phyloP scores from a whole-genome alignment of 768 basidiomycete genomes.

The Amanita jacksonii region DNA sequence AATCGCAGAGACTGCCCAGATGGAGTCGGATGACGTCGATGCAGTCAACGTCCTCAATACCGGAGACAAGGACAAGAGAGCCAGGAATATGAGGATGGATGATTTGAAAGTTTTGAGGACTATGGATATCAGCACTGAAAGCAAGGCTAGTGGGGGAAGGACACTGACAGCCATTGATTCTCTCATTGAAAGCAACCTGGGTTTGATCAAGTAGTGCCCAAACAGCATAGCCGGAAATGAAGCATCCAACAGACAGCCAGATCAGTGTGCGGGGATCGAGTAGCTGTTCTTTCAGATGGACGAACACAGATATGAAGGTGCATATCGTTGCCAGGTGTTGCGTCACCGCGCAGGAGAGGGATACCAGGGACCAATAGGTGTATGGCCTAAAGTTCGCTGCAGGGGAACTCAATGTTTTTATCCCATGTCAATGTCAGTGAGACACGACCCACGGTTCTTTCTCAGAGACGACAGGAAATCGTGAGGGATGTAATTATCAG shows the following conservation, averaged over 20 bases:
- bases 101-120: conserved; percentile 71
- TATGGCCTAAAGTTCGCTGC: conserved; percentile 77
- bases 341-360: conserved; percentile 65
- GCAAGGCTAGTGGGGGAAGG: neutral
- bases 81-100: conserved; percentile 78
- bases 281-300: conserved; percentile 49
- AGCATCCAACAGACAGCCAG: conserved; percentile 50
- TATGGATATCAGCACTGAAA: conserved; percentile 17
- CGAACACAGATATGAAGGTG: conserved; percentile 75
- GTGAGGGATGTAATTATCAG: conserved; percentile 80
- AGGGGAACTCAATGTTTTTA: conserved; percentile 12
- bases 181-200: conserved; percentile 15
- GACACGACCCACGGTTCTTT: conserved; percentile 55
- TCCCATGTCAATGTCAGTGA: conserved; percentile 1
- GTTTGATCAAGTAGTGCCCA: conserved; percentile 50
- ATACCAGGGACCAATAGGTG: conserved; percentile 63
- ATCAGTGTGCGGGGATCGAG: conserved; percentile 66
- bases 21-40: conserved; percentile 93
- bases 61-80: conserved; percentile 84
- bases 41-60: conserved; percentile 87
- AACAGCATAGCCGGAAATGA: conserved; percentile 46
- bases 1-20: conserved; percentile 87
- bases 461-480: conserved; percentile 72
- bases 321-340: conserved; percentile 79
- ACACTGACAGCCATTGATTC: conserved; percentile 23